phyloP scores from a whole-genome alignment of 148 eudicot species.

The Simmondsia chinensis region DNA sequence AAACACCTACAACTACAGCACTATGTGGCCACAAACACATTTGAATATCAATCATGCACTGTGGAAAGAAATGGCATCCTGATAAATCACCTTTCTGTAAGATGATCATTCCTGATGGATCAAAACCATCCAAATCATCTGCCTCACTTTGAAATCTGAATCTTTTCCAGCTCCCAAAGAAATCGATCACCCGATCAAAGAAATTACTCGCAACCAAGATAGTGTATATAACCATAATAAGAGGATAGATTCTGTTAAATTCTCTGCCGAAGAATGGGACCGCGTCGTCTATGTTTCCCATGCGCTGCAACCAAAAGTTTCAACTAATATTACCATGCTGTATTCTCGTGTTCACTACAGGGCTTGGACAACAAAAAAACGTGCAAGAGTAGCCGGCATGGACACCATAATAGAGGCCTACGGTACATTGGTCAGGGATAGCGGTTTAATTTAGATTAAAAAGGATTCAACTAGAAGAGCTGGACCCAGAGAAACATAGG shows the following conservation, averaged over 20 bases:
- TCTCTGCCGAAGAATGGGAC: constrained; percentile 82
- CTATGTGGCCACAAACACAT: background rate
- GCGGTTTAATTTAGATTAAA: too few relatives aligned
- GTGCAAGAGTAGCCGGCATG: too few relatives aligned
- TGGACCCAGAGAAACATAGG: too few relatives aligned
- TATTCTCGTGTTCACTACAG: too few relatives aligned
- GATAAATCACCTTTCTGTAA: constrained; percentile 62
- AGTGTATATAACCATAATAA: constrained; percentile 84
- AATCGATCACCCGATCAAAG: constrained; percentile 67
- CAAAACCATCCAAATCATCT: constrained; percentile 80
- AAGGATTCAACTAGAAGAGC: too few relatives aligned
- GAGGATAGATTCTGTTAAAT: constrained; percentile 84
- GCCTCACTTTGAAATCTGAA: constrained; percentile 55
- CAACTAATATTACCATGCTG: too few relatives aligned
- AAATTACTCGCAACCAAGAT: constrained; percentile 78
- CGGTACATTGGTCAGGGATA: too few relatives aligned
- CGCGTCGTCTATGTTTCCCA: constrained; percentile 86
- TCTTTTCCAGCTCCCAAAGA: constrained; percentile 83
- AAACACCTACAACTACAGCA: background rate
- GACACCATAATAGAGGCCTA: too few relatives aligned
- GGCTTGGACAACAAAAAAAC: too few relatives aligned
- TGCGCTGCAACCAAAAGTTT: constrained; percentile 38
- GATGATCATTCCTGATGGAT: constrained; percentile 86
- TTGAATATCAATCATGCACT: too few relatives aligned
- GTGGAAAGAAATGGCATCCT: background rate